A percentile compares a stretch with the other conserved stretches of the same genome.
Evolutionary conservation across 805 yeast species (phyloP).

Genomic region (Yarrowia sp.): DNA sequence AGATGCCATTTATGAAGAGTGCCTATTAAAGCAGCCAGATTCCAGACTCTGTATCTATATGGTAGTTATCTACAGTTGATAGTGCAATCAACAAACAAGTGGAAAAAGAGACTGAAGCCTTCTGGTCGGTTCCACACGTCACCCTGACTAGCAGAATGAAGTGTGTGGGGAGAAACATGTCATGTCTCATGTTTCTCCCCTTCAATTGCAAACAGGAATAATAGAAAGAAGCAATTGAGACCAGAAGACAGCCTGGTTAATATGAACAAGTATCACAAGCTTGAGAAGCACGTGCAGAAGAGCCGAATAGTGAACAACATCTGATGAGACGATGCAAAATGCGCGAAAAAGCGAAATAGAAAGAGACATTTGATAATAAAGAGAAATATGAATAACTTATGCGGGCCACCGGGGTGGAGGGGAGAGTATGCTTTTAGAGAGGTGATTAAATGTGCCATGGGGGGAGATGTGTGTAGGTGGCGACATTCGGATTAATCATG

Average conservation of each 20-base stretch:
- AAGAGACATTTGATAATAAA: neutral
- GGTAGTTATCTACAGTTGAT: neutral
- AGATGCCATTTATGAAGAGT: neutral
- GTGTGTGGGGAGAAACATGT: no score
- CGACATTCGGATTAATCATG: neutral
- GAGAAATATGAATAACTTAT: neutral
- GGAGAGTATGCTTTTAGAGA: neutral
- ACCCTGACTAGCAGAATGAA: no score
- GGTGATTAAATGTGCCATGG: neutral
- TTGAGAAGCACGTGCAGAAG: neutral
- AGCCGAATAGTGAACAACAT: neutral
- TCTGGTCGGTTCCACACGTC: no score
- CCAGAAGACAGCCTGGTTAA: neutral
- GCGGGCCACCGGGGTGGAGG: neutral
- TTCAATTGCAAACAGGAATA: neutral
- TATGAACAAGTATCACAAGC: neutral
- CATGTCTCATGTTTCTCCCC: no score
- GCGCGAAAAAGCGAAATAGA: neutral
- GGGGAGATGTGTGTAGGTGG: neutral
- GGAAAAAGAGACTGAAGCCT: no score
- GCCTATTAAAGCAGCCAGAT: neutral
- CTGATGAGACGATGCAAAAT: neutral
- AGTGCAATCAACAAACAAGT: neutral
- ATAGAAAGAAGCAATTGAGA: neutral
- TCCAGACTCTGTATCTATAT: neutral